phyloP scores from a whole-genome alignment of 73 alveolate genomes.

The Urostyla sp. region DNA sequence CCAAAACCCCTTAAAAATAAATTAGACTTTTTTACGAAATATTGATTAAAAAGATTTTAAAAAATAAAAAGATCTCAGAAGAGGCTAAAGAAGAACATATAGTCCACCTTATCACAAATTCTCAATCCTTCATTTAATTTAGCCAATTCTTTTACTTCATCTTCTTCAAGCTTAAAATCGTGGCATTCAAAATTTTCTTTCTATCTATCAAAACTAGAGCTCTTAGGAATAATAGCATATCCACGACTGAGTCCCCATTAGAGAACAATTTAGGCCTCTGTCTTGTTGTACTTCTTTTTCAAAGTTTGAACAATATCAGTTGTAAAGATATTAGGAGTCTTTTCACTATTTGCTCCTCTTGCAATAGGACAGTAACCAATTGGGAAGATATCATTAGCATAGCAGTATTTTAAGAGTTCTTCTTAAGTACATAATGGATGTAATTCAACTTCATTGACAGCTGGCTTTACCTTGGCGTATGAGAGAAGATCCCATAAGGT shows the following conservation, averaged over 20 bases:
- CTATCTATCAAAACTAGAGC: conserved; percentile 53
- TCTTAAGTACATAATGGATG: conserved; percentile 64
- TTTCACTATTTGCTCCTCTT: background rate
- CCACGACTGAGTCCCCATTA: conserved; percentile 79
- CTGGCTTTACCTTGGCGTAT: conserved; percentile 69
- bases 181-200: conserved; percentile 71
- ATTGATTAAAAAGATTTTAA: too few relatives aligned
- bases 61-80: too few relatives aligned
- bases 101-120: conserved; percentile 30
- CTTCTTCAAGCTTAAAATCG: conserved; percentile 61
- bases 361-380: conserved; percentile 66
- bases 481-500: conserved; percentile 66
- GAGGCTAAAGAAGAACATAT: too few relatives aligned
- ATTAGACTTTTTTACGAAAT: too few relatives aligned
- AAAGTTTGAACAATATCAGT: conserved; percentile 38
- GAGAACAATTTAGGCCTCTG: conserved; percentile 70
- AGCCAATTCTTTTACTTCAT: conserved; percentile 56
- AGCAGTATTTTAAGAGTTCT: conserved; percentile 20
- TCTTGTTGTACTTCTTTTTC: conserved; percentile 64
- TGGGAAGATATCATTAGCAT: conserved; percentile 22
- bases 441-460: conserved; percentile 73
- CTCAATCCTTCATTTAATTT: conserved; percentile 45
- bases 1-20: too few relatives aligned
- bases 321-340: conserved; percentile 11
- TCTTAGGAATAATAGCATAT: conserved; percentile 70